phyloP scores from a whole-genome alignment of 2,329 filamentous ascomycete genomes.

The Fusarium veterinarium region DNA sequence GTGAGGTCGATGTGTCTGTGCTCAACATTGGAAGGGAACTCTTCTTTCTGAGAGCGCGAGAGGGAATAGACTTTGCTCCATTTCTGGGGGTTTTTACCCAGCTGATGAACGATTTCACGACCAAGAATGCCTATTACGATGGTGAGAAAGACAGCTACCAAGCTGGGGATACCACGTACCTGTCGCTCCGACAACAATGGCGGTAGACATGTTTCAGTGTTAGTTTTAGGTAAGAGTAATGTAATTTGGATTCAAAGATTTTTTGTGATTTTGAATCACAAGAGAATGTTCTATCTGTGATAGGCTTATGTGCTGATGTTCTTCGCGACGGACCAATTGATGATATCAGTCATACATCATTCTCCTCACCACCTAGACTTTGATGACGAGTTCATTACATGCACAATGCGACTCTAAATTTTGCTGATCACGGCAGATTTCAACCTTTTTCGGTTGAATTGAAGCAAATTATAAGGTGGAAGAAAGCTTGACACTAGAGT shows the following conservation, averaged over 20 bases:
- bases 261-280: too few relatives aligned
- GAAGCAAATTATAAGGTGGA: neutral
- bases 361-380: neutral
- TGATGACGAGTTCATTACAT: neutral
- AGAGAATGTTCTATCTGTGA: too few relatives aligned
- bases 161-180: neutral
- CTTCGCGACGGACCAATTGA: accelerated
- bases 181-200: conserved; percentile 15
- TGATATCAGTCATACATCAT: neutral
- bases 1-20: too few relatives aligned
- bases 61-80: too few relatives aligned
- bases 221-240: neutral
- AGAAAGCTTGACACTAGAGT: too few relatives aligned
- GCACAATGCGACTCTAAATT: neutral
- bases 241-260: neutral
- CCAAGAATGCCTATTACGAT: neutral
- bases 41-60: too few relatives aligned
- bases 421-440: neutral
- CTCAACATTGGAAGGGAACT: too few relatives aligned
- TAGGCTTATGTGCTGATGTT: neutral
- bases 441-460: neutral
- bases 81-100: too few relatives aligned
- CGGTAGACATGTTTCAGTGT: neutral
- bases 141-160: neutral
- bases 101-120: too few relatives aligned